These are phyloP conservation scores for Macrophomina phaseolina DNA, from an alignment of 2,329 filamentous ascomycete species.

Conservation along the genomic window DNA sequence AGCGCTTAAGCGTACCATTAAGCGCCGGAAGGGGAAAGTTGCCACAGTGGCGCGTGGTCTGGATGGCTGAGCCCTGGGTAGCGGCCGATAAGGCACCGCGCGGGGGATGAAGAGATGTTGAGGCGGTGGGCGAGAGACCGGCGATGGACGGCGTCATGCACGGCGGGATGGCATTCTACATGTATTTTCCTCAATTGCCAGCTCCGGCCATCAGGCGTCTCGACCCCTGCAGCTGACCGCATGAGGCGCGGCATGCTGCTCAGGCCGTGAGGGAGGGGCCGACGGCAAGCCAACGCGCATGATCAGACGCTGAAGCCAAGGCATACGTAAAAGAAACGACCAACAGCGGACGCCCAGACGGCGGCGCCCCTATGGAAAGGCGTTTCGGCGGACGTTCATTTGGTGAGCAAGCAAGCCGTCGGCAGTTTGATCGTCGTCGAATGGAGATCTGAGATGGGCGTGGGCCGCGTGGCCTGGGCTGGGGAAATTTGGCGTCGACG, in stretches of 20 bases:
- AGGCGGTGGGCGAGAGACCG: background rate
- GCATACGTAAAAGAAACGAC: conserved; percentile 19
- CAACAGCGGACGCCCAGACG: background rate
- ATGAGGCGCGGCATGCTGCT: conserved; percentile 11
- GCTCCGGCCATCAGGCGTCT: background rate
- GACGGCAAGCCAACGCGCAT: conserved; percentile 1
- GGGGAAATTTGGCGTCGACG: conserved; percentile 23
- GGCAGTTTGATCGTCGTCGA: background rate
- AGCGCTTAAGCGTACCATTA: background rate
- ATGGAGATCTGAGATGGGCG: conserved; percentile 11
- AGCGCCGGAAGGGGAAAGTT: conserved; percentile 17
- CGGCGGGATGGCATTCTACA: background rate
- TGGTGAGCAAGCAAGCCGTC: background rate
- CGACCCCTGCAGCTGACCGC: conserved; percentile 20
- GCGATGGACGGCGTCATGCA: background rate
- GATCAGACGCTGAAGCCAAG: background rate
- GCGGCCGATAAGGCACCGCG: background rate
- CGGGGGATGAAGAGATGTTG: background rate
- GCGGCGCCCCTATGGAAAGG: background rate
- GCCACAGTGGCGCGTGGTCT: conserved; percentile 10
- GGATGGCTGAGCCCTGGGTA: background rate
- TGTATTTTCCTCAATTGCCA: conserved; percentile 15
- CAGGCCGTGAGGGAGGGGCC: conserved; percentile 9
- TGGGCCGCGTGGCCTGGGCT: conserved; percentile 16
- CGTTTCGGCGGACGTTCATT: background rate